Evolutionary conservation across 2,329 filamentous ascomycete species (phyloP), one percentile per base, ranked within the genome.

Genomic region (Clathrospora elynae): DNA sequence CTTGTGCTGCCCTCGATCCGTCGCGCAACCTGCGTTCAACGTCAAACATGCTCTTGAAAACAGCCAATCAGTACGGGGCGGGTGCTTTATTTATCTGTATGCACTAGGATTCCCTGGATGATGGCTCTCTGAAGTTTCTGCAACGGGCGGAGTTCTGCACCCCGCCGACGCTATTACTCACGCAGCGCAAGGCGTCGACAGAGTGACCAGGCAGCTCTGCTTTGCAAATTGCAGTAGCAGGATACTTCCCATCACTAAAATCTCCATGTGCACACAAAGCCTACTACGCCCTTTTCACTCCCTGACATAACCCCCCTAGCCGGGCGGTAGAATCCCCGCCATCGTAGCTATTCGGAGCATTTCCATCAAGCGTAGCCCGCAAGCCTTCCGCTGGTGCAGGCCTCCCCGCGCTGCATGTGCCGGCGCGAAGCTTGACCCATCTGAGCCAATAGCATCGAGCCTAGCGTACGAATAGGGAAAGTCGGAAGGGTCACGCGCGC

Each of bases 41-140:
- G n/a, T n/a, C n/a, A n/a, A n/a, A n/a, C n/a, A n/a, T n/a, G n/a
- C n/a, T n/a, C n/a, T n/a, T 26, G 49, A 51, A 58, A 48, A 50
- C 47, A 47, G n/a, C n/a, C n/a, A n/a, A n/a, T n/a, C n/a, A n/a
- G n/a, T n/a, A n/a, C n/a, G n/a, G n/a, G n/a, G n/a, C n/a, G n/a
- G n/a, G n/a, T n/a, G n/a, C n/a, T n/a, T n/a, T n/a, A n/a, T 63
- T 67, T 63, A 68, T 67, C 65, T 67, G 54, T 49, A 28, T 34
- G 23, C 24, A 28, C 64, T 47, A 48, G 62, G 58, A 31, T 14
- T 39, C 56, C 46, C 42, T 35, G 42, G 28, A 28, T 37, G 32
- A 42, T 28, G 35, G 31, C 31, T 32, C 34, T 26, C 51, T 52
- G 43, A 50, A 55, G 45, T 49, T 35, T 49, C 52, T 59, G 50